phyloP scores from a whole-genome alignment of 768 basidiomycete species.

The Mycena crocata region DNA sequence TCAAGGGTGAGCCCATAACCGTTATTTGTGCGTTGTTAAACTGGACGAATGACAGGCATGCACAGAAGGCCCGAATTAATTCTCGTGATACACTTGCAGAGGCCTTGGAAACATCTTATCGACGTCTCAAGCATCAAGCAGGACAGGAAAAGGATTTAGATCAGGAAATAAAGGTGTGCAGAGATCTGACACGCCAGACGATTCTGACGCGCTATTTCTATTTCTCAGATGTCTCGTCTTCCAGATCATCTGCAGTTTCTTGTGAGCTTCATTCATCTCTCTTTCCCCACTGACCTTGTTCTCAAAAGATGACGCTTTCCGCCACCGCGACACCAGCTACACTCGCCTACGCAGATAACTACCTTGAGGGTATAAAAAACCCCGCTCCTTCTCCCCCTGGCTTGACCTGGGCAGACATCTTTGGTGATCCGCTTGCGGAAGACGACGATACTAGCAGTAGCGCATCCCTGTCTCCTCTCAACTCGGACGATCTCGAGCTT shows the following conservation, averaged over 20 bases:
- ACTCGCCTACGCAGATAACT: constrained; percentile 63
- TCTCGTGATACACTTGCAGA: constrained; percentile 70
- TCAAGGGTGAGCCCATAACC: constrained; percentile 59
- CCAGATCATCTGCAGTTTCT: constrained; percentile 82
- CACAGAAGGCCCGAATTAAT: constrained; percentile 77
- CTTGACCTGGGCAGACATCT: constrained; percentile 83
- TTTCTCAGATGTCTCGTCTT: constrained; percentile 63
- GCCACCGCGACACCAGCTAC: constrained; percentile 62
- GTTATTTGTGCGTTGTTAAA: constrained; percentile 14
- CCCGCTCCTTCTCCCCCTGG: constrained; percentile 53
- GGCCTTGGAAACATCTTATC: constrained; percentile 67
- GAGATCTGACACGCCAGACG: too few species aligned
- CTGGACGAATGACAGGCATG: constrained; percentile 53
- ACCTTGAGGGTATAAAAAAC: constrained; percentile 59
- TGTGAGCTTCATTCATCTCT: constrained; percentile 56
- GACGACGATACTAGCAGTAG: constrained; percentile 74
- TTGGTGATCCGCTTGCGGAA: constrained; percentile 85
- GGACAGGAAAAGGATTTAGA: constrained; percentile 69
- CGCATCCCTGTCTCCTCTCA: constrained; percentile 75
- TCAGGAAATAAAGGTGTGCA: constrained; percentile 68
- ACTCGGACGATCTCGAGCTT: constrained; percentile 64
- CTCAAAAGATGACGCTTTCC: constrained; percentile 66
- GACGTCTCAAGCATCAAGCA: constrained; percentile 61
- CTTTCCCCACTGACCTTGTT: neutral
- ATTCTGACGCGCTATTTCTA: neutral